These are phyloP conservation scores for Trametes hirsuta DNA, from an alignment of 1,284 basidiomycete species.

Conservation along the genomic window DNA sequence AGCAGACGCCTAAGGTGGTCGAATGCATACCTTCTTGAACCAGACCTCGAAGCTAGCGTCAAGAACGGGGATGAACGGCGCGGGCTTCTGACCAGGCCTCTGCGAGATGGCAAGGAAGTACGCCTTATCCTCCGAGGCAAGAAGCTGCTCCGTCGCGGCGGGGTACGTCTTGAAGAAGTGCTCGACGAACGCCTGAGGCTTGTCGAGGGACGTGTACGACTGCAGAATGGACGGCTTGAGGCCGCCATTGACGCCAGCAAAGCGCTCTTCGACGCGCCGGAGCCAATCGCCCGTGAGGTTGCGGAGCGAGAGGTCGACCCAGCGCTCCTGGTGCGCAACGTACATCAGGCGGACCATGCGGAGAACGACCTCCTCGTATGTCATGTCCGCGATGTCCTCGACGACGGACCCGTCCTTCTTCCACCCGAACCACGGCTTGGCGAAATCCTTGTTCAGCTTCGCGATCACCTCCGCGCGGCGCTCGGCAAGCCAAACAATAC, in stretches of 20 bases:
- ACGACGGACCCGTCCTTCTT: slow-evolving; percentile 90
- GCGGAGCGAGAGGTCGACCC: slow-evolving; percentile 93
- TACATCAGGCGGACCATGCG: slow-evolving; percentile 95
- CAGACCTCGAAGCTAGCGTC: slow-evolving; percentile 94
- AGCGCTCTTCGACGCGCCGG: slow-evolving; percentile 94
- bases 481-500: slow-evolving; percentile 84
- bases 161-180: slow-evolving; percentile 88
- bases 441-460: slow-evolving; percentile 94
- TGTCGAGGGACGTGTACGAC: slow-evolving; percentile 84
- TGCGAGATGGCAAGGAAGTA: slow-evolving; percentile 96
- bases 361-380: slow-evolving; percentile 94
- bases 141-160: slow-evolving; percentile 80
- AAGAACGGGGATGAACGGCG: slow-evolving; percentile 97
- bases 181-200: slow-evolving; percentile 79
- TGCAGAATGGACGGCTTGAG: slow-evolving; percentile 89
- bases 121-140: slow-evolving; percentile 94
- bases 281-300: slow-evolving; percentile 98
- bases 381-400: slow-evolving; percentile 93
- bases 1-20: slow-evolving; percentile 3
- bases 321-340: slow-evolving; percentile 87
- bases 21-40: slow-evolving; percentile 88
- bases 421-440: slow-evolving; percentile 96
- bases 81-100: slow-evolving; percentile 96
- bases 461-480: slow-evolving; percentile 89
- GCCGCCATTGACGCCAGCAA: slow-evolving; percentile 90